Evolutionary conservation across 176 grass and related monocot genomes (phyloP), one percentile per base, ranked within the genome.

Genomic region (Carex scoparia): DNA sequence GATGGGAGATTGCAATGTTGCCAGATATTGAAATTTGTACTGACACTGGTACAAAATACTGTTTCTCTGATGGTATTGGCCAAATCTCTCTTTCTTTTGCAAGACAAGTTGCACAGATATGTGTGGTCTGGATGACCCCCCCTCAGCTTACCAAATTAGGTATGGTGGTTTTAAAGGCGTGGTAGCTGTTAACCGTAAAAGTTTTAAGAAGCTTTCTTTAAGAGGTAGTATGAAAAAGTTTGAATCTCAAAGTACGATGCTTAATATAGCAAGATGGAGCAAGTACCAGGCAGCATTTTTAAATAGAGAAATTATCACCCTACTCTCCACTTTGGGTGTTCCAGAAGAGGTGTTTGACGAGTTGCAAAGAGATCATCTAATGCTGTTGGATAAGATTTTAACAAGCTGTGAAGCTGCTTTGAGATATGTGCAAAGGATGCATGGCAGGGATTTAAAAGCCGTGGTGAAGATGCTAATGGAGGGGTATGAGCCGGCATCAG

Each of bases 51-150:
- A 88, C 40, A 71, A 92, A 87, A 28, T 92, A 98, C 64, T 88
- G 85, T 84, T 98, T 98, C 90, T 98, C 96, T 4, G 93, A 98
- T 89, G 96, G 96, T 75, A 98, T 98, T 48, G 96, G 96, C 72
- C 92, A 87, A 86, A 94, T 92, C 61, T 94, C 96, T 61, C 74
- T 54, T 30, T 85, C 80, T 79, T 90, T 98, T 85, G 93, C 96
- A 11, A 89, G 54, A 72, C 70, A 75, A 82, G 23, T 98, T 85
- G 89, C 93, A 76, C 57, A 84, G n/a, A 79, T 49, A 62, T 85
- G 90, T 85, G 90, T 89, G 93, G 89, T 46, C 85, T 98, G 77
- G 89, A 56, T 85, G 61, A 90, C 56, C 88, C 81, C 66, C 96
- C 93, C 79, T 98, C 96, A 84, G 93, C 93, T 86, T 98, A 94